Base-by-base conservation (phyloP, 768 basidiomycete genomes). In the Lyophyllum semitale region DNA sequence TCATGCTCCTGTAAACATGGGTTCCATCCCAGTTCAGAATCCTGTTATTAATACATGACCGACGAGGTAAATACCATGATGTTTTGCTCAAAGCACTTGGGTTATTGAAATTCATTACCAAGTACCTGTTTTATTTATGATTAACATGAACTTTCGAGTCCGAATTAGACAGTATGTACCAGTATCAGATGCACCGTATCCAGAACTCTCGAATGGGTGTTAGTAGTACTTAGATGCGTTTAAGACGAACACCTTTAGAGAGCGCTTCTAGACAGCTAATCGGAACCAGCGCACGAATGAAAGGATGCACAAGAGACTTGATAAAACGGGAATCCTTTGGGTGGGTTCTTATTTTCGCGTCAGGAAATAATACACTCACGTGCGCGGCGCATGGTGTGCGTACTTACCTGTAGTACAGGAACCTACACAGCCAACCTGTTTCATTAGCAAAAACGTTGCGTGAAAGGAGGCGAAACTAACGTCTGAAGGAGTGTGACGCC, bases 141-240 rank as follows among this genome's bases (percentile, higher is more conserved):
- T 33, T 15, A 22, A 45, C 37, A 22, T 22, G 30, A 26, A 42
- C 23, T 18, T n/a, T 13, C 23, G 30, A 18, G 11, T 9, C 13
- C 6, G 4, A 15, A 2, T 18, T 3, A 25, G 18, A 29, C n/a
- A 18, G n/a, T 17, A 49, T 71, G 20, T 59, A 80, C 80, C 74
- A 76, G 51, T 82, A 82, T 35, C 15, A 81, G 61, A 58, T 83
- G 81, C 1, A 69, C 30, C 0, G 77, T 76, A 63, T 83, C 80
- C 54, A 80, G 57, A 13, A 74, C 1, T 62, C 77, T 79, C 11
- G 40, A 44, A 43, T 37, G 17, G 13, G 12, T 35, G 6, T 38
- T 30, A 44, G 1, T 22, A 17, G 6, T n/a, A n/a, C n/a, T n/a
- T n/a, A n/a, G n/a, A n/a, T n/a, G n/a, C n/a, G n/a, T n/a, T n/a